Conservation (phyloP, 352 stramenopile genomes). For the Peronospora destructor region DNA sequence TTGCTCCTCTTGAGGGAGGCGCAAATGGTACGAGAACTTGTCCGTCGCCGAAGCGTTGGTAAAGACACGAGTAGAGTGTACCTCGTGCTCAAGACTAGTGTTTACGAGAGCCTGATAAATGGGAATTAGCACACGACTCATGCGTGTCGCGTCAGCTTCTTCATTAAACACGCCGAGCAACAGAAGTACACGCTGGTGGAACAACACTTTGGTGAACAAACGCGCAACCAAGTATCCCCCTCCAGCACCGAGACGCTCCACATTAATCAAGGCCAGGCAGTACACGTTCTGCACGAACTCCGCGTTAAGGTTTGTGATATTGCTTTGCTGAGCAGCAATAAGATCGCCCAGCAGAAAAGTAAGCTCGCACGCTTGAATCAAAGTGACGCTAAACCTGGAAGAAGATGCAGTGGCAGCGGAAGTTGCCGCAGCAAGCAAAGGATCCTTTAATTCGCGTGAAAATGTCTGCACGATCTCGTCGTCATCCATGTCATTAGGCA, state of each 20-base stretch:
- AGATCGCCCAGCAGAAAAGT: conserved; percentile 21
- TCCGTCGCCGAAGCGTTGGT: conserved; percentile 6
- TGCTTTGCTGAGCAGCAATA: conserved; percentile 14
- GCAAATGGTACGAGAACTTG: conserved; percentile 53
- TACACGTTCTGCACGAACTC: conserved; percentile 38
- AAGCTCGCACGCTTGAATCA: conserved; percentile 32
- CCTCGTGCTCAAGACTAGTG: conserved; percentile 46
- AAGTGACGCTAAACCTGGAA: conserved; percentile 12
- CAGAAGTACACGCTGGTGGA: conserved; percentile 36
- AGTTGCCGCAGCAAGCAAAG: conserved; percentile 18
- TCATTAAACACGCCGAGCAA: conserved; percentile 40
- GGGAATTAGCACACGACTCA: conserved; percentile 48
- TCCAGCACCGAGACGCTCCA: conserved; percentile 35
- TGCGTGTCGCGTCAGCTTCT: conserved; percentile 31
- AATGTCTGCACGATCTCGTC: conserved; percentile 33
- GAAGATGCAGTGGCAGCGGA: conserved; percentile 13
- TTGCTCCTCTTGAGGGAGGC: conserved; percentile 49
- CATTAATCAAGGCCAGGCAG: conserved; percentile 29
- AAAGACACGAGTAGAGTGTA: conserved; percentile 40
- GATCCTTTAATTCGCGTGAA: conserved; percentile 15
- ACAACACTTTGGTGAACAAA: conserved; percentile 46
- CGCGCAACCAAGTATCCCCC: conserved; percentile 44
- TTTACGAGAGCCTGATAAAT: conserved; percentile 68
- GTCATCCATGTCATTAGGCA: conserved; percentile 50
- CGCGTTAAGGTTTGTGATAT: conserved; percentile 7